Evolutionary conservation across 352 stramenopile genomes (phyloP), one percentile per base, ranked within the genome.

Genomic region (Phytophthora vignae): DNA sequence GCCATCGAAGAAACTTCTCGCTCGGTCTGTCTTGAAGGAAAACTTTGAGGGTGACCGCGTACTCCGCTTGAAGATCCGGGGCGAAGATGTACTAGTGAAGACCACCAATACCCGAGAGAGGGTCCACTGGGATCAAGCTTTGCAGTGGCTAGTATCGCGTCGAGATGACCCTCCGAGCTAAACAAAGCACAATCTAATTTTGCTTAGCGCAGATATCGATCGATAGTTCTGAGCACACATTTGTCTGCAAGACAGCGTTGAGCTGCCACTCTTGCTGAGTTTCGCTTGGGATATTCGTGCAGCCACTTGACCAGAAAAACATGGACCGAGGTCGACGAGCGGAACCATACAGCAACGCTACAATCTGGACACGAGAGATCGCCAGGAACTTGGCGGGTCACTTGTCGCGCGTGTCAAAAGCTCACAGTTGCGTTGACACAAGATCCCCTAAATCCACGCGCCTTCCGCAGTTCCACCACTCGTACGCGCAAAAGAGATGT

Each of bases 301-400:
- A 58, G 27, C 12, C 17, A 42, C 56, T 57, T 58, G 21, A 40
- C 14, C 12, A 46, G 25, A n/a, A 15, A 69, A 76, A 31, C 27
- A 95, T 95, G 86, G 88, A 95, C 49, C 76, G 88, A 33, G 86
- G 70, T 38, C 82, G 88, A 8, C 85, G 87, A 22, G 86, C 88
- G 9, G 86, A 95, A 70, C 86, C 86, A 25, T 93, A 92, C 60
- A 92, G 83, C 69, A 95, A 84, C 60, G 88, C 87, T 29, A 90
- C 86, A 17, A 83, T 91, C 49, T 95, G 86, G 88, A 92, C 83
- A 21, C 76, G 88, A 3, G 88, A 93, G 70, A 79, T 95, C 14
- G 82, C 86, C 11, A 82, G 75, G 21, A 93, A 95, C 44, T 63
- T 95, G 25, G 88, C 87, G 3, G 77, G 83, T 0, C 88, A 95